A percentile compares a stretch with the other conserved stretches of the same genome.
Evolutionary conservation across 2,329 filamentous ascomycete genomes (phyloP).

Genomic region (Penicillium sp.): DNA sequence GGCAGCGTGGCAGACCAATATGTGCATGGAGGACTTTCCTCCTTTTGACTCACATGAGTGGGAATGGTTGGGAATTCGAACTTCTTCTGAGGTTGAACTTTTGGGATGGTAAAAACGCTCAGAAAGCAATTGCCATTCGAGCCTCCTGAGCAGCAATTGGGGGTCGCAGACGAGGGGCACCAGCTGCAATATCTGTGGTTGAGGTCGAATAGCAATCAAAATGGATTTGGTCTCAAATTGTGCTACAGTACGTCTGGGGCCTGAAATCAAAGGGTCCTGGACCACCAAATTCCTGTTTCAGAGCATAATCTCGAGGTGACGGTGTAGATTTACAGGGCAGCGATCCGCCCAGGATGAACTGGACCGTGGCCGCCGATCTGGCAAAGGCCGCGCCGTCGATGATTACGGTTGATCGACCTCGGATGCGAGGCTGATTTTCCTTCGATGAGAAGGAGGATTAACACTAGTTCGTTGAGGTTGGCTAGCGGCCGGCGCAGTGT

Average conservation of each 20-base stretch:
- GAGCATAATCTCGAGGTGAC: constrained; percentile 12
- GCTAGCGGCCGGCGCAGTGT: background rate
- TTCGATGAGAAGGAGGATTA: constrained; percentile 13
- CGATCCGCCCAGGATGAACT: constrained; percentile 14
- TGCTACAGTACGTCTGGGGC: background rate
- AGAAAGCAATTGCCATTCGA: constrained; percentile 10
- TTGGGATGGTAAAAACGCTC: background rate
- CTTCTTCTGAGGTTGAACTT: constrained; percentile 3
- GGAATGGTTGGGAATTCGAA: constrained; percentile 1
- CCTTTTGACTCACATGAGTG: constrained; percentile 14
- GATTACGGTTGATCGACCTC: constrained; percentile 18
- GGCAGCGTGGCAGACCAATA: constrained; percentile 8
- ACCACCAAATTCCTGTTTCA: background rate
- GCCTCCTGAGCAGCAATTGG: constrained; percentile 6
- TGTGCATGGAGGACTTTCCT: constrained; percentile 14
- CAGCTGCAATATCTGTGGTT: constrained; percentile 12
- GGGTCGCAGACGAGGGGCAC: background rate
- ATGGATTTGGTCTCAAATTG: background rate
- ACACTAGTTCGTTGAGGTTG: constrained; percentile 30
- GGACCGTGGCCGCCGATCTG: constrained; percentile 4
- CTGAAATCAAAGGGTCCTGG: background rate
- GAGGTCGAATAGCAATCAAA: constrained; percentile 7
- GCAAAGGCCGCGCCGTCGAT: constrained; percentile 1
- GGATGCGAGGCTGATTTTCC: constrained; percentile 15
- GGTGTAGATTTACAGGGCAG: constrained; percentile 7